phyloP scores from a whole-genome alignment of 1,284 basidiomycete species.

The Ceraceosorus bombacis region DNA sequence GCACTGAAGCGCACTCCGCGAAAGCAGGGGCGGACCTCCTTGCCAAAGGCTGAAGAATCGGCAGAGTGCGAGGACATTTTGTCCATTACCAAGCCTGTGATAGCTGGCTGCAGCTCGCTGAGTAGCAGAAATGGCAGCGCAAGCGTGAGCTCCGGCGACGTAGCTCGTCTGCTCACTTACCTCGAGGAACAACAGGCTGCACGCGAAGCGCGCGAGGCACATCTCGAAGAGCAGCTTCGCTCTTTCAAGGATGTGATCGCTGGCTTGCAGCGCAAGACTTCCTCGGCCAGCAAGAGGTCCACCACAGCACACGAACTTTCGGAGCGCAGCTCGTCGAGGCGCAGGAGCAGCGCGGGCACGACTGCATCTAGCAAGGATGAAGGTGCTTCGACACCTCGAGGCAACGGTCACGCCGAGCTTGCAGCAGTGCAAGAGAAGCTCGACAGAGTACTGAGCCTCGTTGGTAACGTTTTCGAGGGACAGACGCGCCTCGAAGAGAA shows the following conservation, averaged over 20 bases:
- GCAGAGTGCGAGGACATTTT: too few species aligned
- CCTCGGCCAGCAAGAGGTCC: neutral
- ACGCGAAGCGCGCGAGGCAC: slow-evolving; percentile 20
- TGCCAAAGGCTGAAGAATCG: too few species aligned
- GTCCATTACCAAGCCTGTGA: too few species aligned
- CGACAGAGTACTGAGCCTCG: slow-evolving; percentile 30
- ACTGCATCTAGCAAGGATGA: neutral
- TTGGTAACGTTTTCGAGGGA: slow-evolving; percentile 22
- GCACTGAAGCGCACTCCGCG: too few species aligned
- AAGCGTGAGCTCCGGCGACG: slow-evolving; percentile 30
- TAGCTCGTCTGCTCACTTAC: slow-evolving; percentile 25
- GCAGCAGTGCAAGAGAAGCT: slow-evolving; percentile 36
- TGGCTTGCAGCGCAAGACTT: neutral
- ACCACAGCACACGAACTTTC: neutral
- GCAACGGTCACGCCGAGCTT: slow-evolving; percentile 12
- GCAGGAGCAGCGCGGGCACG: neutral
- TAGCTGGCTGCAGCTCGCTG: neutral
- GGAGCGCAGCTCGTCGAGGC: too few species aligned
- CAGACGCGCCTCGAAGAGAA: slow-evolving; percentile 3
- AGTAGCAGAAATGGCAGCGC: slow-evolving; percentile 4
- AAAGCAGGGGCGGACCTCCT: too few species aligned
- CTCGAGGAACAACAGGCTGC: slow-evolving; percentile 30
- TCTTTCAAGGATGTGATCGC: slow-evolving; percentile 20
- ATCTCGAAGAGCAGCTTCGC: slow-evolving; percentile 29
- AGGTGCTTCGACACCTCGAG: too few species aligned